Base-by-base conservation (phyloP, 2,329 filamentous ascomycete genomes). In the Davidsoniella neocaledoniae region DNA sequence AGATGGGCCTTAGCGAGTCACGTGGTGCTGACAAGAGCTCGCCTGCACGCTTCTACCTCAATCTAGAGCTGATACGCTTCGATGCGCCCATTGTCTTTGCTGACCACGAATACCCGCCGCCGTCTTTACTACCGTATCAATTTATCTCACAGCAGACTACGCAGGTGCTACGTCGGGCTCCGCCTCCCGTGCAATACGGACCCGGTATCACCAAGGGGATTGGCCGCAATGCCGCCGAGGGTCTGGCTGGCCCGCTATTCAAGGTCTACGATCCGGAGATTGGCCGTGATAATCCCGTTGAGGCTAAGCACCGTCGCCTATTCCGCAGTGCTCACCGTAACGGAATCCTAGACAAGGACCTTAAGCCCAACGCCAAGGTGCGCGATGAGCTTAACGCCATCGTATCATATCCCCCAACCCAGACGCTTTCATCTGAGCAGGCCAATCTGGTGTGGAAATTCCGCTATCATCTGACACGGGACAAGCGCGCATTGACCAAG, bases 391-490 rank as follows among this genome's bases (percentile, higher is more conserved):
- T 98, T 29, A 94, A 96, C 60, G 71, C 77, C 42, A 88, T 98
- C 56, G 80, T 96, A 69, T 81, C 83, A 2, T 95, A 95, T 59
- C 87, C 90, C 5, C 91, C 91, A 2, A 94, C 90, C 0, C 87
- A 95, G 55, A 76, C 84, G 44, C 71, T 98, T 21, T 86, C 79
- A 1, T 77, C 86, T 0, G 88, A 95, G 61, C 91, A 98, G 63
- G 93, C 94, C 60, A 91, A 98, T 63, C 72, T 95, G 47, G 79
- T 98, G 17, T 98, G 93, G 93, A 91, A 93, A 58, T 98, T 96
- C 67, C 76, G 91, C 52, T 94, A 96, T 63, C 90, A 95, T 62
- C 66, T 98, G 19, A 91, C 88, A 1, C 76, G 87, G 51, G 88
- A 98, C 62, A 98, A 98, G 64, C 73, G 83, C 58, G 84, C 90